A percentile compares a stretch with the other conserved stretches of the same genome.
These are phyloP conservation scores for Meyerozyma guilliermondii DNA, from an alignment of 1,139 yeast genomes.

Conservation along the genomic window DNA sequence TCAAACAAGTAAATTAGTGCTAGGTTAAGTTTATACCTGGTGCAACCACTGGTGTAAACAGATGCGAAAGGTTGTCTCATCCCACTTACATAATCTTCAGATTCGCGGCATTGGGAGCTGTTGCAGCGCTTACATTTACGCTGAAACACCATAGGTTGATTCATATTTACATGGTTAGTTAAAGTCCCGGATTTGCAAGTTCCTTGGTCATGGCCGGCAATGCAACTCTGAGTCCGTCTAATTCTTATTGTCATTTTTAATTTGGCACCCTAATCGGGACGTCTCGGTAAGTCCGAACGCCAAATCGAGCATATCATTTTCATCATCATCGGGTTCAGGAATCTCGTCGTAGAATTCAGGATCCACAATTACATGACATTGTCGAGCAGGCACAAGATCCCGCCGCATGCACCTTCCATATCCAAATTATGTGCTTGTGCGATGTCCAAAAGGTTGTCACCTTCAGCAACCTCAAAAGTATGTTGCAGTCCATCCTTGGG, in stretches of 20 bases:
- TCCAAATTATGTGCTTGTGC: slow-evolving; percentile 93
- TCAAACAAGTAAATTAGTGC: no score
- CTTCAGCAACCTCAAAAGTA: slow-evolving; percentile 83
- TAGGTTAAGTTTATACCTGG: no score
- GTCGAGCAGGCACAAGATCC: slow-evolving; percentile 98
- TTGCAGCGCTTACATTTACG: background rate
- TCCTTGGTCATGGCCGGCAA: slow-evolving; percentile 96
- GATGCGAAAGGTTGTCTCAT: background rate
- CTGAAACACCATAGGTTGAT: background rate
- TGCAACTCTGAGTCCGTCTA: slow-evolving; percentile 94
- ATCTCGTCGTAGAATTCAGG: slow-evolving; percentile 87
- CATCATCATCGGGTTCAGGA: slow-evolving; percentile 96
- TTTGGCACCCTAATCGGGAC: slow-evolving; percentile 94
- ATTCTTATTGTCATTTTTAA: slow-evolving; percentile 79
- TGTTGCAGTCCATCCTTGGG: slow-evolving; percentile 86
- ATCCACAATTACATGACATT: slow-evolving; percentile 92
- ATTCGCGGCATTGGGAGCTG: no score
- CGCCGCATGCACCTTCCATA: slow-evolving; percentile 99
- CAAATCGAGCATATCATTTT: slow-evolving; percentile 95
- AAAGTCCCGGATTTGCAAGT: slow-evolving; percentile 77
- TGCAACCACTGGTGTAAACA: background rate
- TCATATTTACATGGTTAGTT: slow-evolving; percentile 12
- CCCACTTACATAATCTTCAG: no score
- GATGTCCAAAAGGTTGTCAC: slow-evolving; percentile 85
- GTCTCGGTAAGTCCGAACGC: slow-evolving; percentile 96